Conservation (phyloP, 2,329 filamentous ascomycete genomes). For the Ophiostoma sp. region DNA sequence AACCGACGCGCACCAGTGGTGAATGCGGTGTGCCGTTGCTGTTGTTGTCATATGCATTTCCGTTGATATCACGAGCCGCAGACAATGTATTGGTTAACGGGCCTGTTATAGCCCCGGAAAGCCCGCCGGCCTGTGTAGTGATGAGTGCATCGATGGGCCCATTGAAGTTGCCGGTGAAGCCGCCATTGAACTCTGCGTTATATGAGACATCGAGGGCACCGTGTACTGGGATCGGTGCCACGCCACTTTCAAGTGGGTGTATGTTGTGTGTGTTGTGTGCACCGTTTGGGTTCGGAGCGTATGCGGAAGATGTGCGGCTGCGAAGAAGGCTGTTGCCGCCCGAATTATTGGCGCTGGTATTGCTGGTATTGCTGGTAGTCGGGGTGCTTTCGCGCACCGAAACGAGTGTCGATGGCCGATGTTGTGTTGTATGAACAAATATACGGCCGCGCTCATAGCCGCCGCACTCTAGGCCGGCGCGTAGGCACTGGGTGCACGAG, state of each 20-base stretch:
- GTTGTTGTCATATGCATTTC: neutral
- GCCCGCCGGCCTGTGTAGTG: neutral
- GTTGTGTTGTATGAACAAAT: conserved; percentile 28
- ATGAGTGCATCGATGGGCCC: neutral
- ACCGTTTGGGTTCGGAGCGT: neutral
- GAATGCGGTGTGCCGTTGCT: neutral
- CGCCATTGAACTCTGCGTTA: neutral
- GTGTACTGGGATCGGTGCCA: neutral
- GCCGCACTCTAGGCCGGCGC: conserved; percentile 28
- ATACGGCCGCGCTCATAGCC: conserved; percentile 30
- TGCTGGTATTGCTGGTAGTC: neutral
- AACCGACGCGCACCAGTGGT: neutral
- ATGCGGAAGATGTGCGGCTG: neutral
- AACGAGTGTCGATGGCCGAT: conserved; percentile 5
- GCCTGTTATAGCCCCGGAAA: neutral
- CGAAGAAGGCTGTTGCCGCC: neutral
- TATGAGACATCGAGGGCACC: neutral
- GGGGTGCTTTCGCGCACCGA: conserved; percentile 22
- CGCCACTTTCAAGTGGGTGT: neutral
- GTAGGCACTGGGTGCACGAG: conserved; percentile 28
- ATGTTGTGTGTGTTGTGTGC: neutral
- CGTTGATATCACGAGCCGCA: neutral
- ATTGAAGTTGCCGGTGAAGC: neutral
- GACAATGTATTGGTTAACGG: neutral
- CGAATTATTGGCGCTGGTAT: neutral